Evolutionary conservation across 352 stramenopile species (phyloP), one percentile per base, ranked within the genome.

Genomic region (Phytophthora constricta): DNA sequence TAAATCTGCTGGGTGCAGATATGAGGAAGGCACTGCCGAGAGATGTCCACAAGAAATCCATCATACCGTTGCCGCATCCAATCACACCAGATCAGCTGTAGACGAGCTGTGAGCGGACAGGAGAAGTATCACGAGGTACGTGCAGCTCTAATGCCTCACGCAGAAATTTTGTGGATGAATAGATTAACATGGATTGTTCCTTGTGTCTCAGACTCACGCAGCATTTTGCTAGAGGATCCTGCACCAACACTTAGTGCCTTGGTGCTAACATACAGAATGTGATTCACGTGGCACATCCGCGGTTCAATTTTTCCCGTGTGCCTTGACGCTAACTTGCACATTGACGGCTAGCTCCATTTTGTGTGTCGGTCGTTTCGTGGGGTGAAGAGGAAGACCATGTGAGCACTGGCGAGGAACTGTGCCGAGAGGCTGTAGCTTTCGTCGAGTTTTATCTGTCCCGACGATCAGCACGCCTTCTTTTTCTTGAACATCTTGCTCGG

Each of bases 1-100:
- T 64, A 13, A 3, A 27, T 33, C 49, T 51, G 34, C 47, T 26
- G 26, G 4, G 14, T 62, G 34, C 62, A 96, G 93, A 98, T 85
- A 98, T 98, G 93, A 80, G 93, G 59, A 98, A 98, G 71, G 90
- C 92, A 17, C 76, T 98, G 17, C 76, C 84, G 19, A 73, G 93
- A 70, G 93, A 98, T 58, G 73, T 85, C 46, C 72, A 96, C 50
- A 97, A 97, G 58, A 92, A 95, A 49, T 97, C 90, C 27, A 91
- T 97, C 68, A 91, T 98, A 45, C 93, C 93, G 25, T 68, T 98
- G 57, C 72, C 73, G 27, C 69, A 97, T 68, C 90, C 91, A 3
- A 78, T 98, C 54, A 91, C 78, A 20, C 92, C 93, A 2, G 89
- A 97, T 58, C 80, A 91, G 45, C 62, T 91, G 25, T 91, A 83